Evolutionary conservation across 2,329 filamentous ascomycete genomes (phyloP).

Genomic region (Verticillium alfalfae): DNA sequence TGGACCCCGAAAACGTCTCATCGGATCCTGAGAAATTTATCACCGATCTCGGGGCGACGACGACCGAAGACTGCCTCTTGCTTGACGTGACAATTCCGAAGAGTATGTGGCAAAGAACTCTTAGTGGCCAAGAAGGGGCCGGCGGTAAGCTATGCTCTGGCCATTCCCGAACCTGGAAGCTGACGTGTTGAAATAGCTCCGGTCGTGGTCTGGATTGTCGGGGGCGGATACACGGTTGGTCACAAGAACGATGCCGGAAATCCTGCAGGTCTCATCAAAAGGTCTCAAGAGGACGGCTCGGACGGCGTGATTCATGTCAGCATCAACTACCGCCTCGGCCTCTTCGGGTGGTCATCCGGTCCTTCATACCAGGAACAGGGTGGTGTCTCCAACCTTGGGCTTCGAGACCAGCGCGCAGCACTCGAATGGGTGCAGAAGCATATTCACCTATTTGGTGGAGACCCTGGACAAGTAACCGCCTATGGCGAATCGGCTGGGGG

Average conservation of each 20-base stretch:
- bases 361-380: slow-evolving; percentile 24
- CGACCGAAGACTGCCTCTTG: slow-evolving; percentile 32
- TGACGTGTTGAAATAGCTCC: background rate
- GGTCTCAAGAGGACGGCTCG: slow-evolving; percentile 14
- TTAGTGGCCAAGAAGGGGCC: slow-evolving; percentile 13
- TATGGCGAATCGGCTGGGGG: slow-evolving; percentile 33
- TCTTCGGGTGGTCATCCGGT: slow-evolving; percentile 38
- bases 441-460: slow-evolving; percentile 37
- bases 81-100: slow-evolving; percentile 33
- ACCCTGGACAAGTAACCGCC: slow-evolving; percentile 33
- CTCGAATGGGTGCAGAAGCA: slow-evolving; percentile 40
- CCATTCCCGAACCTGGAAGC: slow-evolving; percentile 8
- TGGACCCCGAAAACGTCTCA: background rate
- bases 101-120: slow-evolving; percentile 19
- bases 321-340: slow-evolving; percentile 34
- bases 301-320: slow-evolving; percentile 33
- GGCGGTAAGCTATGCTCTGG: slow-evolving; percentile 5
- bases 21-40: background rate
- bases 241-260: slow-evolving; percentile 30
- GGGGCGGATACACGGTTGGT: slow-evolving; percentile 26
- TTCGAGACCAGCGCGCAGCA: slow-evolving; percentile 32
- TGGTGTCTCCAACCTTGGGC: slow-evolving; percentile 27
- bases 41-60: background rate
- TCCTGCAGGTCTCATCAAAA: background rate
- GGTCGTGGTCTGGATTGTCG: slow-evolving; percentile 27